phyloP scores from a whole-genome alignment of 2,329 filamentous ascomycete species.

The Coniochaeta sp. region DNA sequence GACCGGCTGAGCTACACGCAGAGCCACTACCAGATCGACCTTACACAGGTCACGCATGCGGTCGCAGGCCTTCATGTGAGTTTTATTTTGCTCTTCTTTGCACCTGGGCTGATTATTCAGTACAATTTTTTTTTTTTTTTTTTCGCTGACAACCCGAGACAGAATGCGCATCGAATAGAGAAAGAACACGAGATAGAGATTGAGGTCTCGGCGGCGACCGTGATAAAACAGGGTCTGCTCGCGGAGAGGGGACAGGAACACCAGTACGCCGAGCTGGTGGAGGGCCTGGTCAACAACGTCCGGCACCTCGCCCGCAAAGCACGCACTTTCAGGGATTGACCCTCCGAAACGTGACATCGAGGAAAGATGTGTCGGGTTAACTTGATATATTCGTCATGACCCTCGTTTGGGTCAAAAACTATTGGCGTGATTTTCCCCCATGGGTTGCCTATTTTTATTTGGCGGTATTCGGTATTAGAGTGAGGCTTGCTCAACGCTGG shows the following conservation, averaged over 20 bases:
- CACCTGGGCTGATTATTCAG: too few relatives aligned
- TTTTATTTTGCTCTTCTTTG: too few relatives aligned
- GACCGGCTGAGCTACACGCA: slow-evolving; percentile 90
- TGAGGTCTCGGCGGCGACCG: slow-evolving; percentile 56
- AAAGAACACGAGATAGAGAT: slow-evolving; percentile 80
- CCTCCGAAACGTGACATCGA: too few relatives aligned
- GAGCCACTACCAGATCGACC: slow-evolving; percentile 78
- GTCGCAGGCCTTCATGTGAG: slow-evolving; percentile 11
- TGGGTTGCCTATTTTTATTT: too few relatives aligned
- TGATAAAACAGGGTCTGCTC: slow-evolving; percentile 58
- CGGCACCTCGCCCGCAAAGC: slow-evolving; percentile 42
- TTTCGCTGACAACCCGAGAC: background rate
- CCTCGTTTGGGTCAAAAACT: too few relatives aligned
- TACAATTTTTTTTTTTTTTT: too few relatives aligned
- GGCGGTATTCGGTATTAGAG: too few relatives aligned
- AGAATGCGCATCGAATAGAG: slow-evolving; percentile 33
- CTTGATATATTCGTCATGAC: too few relatives aligned
- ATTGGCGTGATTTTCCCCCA: too few relatives aligned
- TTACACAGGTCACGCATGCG: slow-evolving; percentile 74
- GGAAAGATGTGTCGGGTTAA: too few relatives aligned
- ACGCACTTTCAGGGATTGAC: background rate
- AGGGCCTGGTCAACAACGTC: slow-evolving; percentile 69
- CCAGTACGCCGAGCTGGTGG: slow-evolving; percentile 59
- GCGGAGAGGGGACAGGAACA: slow-evolving; percentile 44
- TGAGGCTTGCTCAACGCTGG: too few relatives aligned